Evolutionary conservation across 306 rosid species (phyloP).

Genomic region (Lupinus albus): DNA sequence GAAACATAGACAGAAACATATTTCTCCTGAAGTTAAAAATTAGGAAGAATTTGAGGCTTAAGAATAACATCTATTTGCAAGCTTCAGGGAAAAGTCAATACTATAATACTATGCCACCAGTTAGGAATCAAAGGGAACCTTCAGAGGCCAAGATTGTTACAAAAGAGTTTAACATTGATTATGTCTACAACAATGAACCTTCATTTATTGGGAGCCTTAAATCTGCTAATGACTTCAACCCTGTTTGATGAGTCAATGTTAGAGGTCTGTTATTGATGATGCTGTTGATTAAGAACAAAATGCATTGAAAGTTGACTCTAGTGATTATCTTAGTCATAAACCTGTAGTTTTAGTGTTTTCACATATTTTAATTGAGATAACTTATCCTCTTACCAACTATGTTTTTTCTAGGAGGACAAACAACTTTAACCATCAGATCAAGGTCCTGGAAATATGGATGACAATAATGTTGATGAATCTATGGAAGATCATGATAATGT

Average conservation of each 20-base stretch:
- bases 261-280: conserved; percentile 56
- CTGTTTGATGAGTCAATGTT: conserved; percentile 67
- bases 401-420: conserved; percentile 50
- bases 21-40: conserved; percentile 20
- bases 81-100: conserved; percentile 88
- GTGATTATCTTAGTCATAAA: neutral
- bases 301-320: conserved; percentile 1
- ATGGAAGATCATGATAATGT: conserved; percentile 52
- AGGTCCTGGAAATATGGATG: conserved; percentile 39
- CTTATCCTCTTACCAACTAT: conserved; percentile 12
- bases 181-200: conserved; percentile 74
- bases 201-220: conserved; percentile 91
- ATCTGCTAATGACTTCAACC: conserved; percentile 68
- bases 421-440: conserved; percentile 43
- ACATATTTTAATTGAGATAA: neutral
- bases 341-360: neutral
- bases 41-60: neutral
- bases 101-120: conserved; percentile 86
- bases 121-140: conserved; percentile 68
- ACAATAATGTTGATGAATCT: conserved; percentile 49
- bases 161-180: conserved; percentile 72
- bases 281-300: neutral
- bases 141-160: conserved; percentile 76
- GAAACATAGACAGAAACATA: neutral
- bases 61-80: conserved; percentile 15